A percentile compares a stretch with the other conserved stretches of the same genome.
Evolutionary conservation across 345 rosid species (phyloP).

Genomic region (Hypericum androsaemum): DNA sequence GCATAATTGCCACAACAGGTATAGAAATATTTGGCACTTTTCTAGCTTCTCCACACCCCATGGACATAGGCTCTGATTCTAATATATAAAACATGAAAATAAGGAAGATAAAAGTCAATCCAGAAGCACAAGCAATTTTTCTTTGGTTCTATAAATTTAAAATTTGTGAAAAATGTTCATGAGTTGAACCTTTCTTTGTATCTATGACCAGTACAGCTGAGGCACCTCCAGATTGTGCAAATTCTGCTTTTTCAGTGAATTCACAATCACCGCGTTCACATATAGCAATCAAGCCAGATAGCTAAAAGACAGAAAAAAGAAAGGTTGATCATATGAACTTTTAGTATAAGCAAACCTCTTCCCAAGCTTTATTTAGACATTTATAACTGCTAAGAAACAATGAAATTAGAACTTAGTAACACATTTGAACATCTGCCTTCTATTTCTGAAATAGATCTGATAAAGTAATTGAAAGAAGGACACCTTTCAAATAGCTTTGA

Average conservation of each 20-base stretch:
- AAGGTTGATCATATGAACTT: background rate
- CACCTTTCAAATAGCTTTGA: too few relatives aligned
- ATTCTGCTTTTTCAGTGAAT: conserved; percentile 60
- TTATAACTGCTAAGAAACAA: too few relatives aligned
- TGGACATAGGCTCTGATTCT: conserved; percentile 50
- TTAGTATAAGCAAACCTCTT: background rate
- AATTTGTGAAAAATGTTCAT: too few relatives aligned
- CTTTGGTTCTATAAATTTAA: background rate
- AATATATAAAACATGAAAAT: background rate
- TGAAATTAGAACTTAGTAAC: too few relatives aligned
- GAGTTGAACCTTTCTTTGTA: conserved; percentile 58
- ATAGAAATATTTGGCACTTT: conserved; percentile 50
- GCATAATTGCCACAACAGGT: conserved; percentile 68
- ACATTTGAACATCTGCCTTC: too few relatives aligned
- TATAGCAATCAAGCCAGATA: conserved; percentile 52
- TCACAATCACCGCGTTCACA: conserved; percentile 73
- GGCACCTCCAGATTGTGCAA: conserved; percentile 78
- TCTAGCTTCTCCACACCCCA: conserved; percentile 53
- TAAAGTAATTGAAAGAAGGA: too few relatives aligned
- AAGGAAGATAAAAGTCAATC: background rate
- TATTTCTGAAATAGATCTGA: too few relatives aligned
- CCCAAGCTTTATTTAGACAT: too few relatives aligned
- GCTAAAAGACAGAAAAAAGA: conserved; percentile 27
- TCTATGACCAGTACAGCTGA: conserved; percentile 70
- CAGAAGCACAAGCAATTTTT: background rate